Evolutionary conservation across 352 stramenopile species (phyloP).

Genomic region (Phytophthora sojae): DNA sequence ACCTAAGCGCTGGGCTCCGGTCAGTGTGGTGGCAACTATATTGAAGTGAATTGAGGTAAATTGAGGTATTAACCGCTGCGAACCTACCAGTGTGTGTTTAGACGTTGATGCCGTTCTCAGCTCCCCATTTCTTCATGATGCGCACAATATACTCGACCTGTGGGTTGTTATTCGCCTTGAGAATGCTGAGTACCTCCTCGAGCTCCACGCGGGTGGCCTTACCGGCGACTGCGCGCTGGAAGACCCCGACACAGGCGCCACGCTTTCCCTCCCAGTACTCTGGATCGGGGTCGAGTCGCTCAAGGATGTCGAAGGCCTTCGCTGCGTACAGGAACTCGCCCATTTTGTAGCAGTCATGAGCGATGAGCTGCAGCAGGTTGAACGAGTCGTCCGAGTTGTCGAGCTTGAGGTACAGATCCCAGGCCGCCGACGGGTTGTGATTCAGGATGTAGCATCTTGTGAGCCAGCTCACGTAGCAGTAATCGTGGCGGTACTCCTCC

Average conservation of each 20-base stretch:
- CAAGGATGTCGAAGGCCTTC: constrained; percentile 95
- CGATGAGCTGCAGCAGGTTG: constrained; percentile 96
- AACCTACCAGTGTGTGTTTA: constrained; percentile 22
- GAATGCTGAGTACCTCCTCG: constrained; percentile 92
- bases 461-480: constrained; percentile 93
- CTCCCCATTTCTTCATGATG: constrained; percentile 96
- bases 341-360: constrained; percentile 98
- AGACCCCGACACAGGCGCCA: constrained; percentile 95
- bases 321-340: constrained; percentile 96
- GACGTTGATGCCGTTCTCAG: constrained; percentile 90
- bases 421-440: constrained; percentile 93
- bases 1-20: not conserved
- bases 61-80: constrained; percentile 11
- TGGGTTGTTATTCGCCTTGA: constrained; percentile 95
- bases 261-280: constrained; percentile 98
- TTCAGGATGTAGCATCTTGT: constrained; percentile 96
- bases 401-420: constrained; percentile 97
- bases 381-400: constrained; percentile 96
- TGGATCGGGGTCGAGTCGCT: constrained; percentile 94
- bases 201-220: constrained; percentile 91
- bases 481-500: constrained; percentile 94
- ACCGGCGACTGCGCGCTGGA: constrained; percentile 94
- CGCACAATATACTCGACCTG: constrained; percentile 97
- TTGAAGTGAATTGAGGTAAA: constrained; percentile 14
- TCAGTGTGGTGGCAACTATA: constrained; percentile 1